phyloP scores from a whole-genome alignment of 2,329 filamentous ascomycete species.

The Colletotrichum orchidophilum region DNA sequence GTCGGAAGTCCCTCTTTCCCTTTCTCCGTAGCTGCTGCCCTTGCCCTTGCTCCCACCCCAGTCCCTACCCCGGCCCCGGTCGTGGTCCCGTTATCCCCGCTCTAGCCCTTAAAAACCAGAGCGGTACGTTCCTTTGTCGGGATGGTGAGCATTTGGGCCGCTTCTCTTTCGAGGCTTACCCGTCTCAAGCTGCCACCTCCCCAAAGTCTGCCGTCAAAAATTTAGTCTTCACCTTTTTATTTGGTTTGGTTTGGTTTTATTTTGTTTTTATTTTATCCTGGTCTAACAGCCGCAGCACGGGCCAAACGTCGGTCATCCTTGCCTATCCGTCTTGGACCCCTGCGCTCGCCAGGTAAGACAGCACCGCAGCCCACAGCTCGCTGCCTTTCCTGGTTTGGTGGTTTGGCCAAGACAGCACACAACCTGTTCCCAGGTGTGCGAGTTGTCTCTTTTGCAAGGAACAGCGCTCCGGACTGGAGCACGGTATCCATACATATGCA shows the following conservation, averaged over 20 bases:
- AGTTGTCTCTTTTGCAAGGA: constrained; percentile 18
- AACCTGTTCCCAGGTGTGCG: constrained; percentile 14
- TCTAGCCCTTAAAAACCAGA: background rate
- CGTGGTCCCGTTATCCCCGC: constrained; percentile 3
- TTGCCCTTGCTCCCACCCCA: background rate
- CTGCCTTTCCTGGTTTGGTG: constrained; percentile 13
- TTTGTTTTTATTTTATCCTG: too few relatives aligned
- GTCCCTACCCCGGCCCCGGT: background rate
- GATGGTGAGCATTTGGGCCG: background rate
- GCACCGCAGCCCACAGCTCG: constrained; percentile 17
- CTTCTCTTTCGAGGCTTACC: background rate
- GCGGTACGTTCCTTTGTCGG: background rate
- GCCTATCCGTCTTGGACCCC: background rate
- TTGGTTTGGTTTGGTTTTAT: too few relatives aligned
- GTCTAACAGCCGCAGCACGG: constrained; percentile 3
- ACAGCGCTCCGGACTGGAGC: background rate
- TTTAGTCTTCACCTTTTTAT: background rate
- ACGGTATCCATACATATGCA: background rate
- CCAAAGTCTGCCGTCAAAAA: background rate
- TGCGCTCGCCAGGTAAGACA: background rate
- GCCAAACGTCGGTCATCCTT: constrained; percentile 17
- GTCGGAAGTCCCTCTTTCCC: constrained; percentile 17
- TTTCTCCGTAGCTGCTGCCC: constrained; percentile 10
- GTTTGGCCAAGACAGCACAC: constrained; percentile 21
- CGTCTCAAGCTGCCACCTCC: background rate